Conservation (phyloP, 176 grass and related monocot genomes). For the Tuctoria greenei region DNA sequence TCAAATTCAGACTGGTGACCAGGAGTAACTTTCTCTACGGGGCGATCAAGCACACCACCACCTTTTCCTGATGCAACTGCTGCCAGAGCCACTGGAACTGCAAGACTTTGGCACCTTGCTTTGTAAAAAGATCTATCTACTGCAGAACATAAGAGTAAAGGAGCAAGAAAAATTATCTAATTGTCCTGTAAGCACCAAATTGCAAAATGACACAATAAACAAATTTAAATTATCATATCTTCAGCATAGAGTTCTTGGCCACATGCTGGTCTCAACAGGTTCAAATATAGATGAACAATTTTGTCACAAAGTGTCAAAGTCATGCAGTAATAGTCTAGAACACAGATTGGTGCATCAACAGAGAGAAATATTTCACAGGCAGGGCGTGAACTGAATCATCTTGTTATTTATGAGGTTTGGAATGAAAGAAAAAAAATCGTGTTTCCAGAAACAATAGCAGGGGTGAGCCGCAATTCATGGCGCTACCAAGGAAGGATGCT, state of each 20-base stretch:
- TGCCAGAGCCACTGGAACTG: slow-evolving; percentile 51
- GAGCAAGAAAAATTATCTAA: not conserved
- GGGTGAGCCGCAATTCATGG: not conserved
- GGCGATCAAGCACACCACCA: slow-evolving; percentile 86
- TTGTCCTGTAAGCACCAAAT: not conserved
- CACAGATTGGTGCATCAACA: not conserved
- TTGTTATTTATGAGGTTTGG: not conserved
- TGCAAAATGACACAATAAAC: slow-evolving; percentile 9
- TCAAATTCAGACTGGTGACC: slow-evolving; percentile 85
- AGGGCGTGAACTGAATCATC: not conserved
- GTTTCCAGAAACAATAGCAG: not conserved
- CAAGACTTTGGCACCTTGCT: slow-evolving; percentile 42
- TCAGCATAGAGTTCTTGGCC: not conserved
- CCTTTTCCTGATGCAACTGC: slow-evolving; percentile 83
- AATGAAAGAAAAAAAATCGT: not conserved
- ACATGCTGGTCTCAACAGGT: not conserved
- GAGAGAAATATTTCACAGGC: not conserved
- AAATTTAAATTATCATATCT: slow-evolving; percentile 11
- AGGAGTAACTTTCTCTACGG: slow-evolving; percentile 79
- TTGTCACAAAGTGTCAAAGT: not conserved
- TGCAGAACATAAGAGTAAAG: slow-evolving; percentile 44
- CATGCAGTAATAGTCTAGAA: not conserved
- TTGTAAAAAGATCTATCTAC: slow-evolving; percentile 56
- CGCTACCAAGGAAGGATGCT: not conserved
- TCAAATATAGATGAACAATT: slow-evolving; percentile 1